Conservation (phyloP, 1,284 basidiomycete genomes). For the Papiliotrema nemorosa region DNA sequence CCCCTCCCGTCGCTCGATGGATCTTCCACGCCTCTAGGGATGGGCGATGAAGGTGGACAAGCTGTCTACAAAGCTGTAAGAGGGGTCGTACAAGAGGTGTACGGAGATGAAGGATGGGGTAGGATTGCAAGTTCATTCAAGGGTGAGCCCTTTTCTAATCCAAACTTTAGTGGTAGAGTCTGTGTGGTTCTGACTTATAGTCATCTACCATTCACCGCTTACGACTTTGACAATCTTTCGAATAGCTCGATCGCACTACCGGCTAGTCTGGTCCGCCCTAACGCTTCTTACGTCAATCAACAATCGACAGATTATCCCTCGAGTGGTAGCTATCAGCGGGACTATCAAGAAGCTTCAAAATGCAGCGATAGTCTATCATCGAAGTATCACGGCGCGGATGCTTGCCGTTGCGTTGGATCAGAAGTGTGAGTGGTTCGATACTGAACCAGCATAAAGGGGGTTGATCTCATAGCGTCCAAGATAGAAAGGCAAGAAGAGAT, state of each 20-base stretch:
- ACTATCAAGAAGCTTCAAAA: constrained; percentile 46
- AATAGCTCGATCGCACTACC: constrained; percentile 40
- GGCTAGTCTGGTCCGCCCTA: constrained; percentile 19
- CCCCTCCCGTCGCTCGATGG: constrained; percentile 12
- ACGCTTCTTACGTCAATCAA: constrained; percentile 13
- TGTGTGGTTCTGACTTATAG: constrained; percentile 13
- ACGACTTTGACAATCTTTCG: constrained; percentile 44
- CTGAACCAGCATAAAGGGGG: not conserved
- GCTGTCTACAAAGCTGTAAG: constrained; percentile 32
- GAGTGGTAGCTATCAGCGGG: constrained; percentile 42
- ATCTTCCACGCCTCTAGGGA: constrained; percentile 14
- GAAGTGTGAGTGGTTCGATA: constrained; percentile 4
- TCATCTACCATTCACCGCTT: constrained; percentile 42
- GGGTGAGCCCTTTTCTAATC: constrained; percentile 21
- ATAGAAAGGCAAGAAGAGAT: constrained; percentile 1
- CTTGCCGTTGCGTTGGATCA: constrained; percentile 16
- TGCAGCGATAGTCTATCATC: constrained; percentile 39
- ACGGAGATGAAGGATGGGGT: constrained; percentile 47
- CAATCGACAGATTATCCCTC: constrained; percentile 24
- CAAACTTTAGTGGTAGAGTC: not conserved
- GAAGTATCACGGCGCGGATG: constrained; percentile 26
- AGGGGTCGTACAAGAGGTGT: constrained; percentile 29
- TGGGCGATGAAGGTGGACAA: constrained; percentile 25
- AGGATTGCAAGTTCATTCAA: constrained; percentile 39
- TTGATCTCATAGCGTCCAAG: not conserved